A percentile compares a stretch with the other conserved stretches of the same genome.
Conservation (phyloP, 768 basidiomycete genomes). For the Pholiota microspora region DNA sequence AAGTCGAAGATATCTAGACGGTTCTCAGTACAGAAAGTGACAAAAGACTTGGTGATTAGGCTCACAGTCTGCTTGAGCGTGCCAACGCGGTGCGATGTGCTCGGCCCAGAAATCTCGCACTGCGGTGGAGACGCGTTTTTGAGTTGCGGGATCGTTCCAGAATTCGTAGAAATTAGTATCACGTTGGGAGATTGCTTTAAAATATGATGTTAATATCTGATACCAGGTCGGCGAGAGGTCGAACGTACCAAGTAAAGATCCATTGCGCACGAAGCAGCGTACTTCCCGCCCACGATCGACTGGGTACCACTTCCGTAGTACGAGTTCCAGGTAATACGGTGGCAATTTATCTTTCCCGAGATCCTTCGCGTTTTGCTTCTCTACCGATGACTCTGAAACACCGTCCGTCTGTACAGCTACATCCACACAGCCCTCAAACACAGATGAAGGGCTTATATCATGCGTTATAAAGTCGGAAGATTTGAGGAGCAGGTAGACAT, state of each 20-base stretch:
- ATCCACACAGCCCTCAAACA: constrained; percentile 65
- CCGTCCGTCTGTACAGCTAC: too few relatives aligned
- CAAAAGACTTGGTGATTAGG: too few relatives aligned
- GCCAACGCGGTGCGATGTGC: constrained; percentile 62
- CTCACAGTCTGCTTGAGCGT: constrained; percentile 63
- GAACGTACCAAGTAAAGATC: constrained; percentile 65
- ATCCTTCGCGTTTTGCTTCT: background rate
- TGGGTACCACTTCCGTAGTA: constrained; percentile 88
- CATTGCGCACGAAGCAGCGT: constrained; percentile 83
- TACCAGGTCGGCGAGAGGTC: too few relatives aligned
- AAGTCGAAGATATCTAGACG: constrained; percentile 84
- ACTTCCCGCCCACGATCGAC: constrained; percentile 84
- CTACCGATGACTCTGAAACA: too few relatives aligned
- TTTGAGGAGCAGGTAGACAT: constrained; percentile 90
- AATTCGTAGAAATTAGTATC: constrained; percentile 90
- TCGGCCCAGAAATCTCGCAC: constrained; percentile 66
- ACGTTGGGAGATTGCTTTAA: constrained; percentile 70
- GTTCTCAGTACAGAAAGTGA: too few relatives aligned
- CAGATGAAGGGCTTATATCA: constrained; percentile 56
- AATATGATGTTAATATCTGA: too few relatives aligned
- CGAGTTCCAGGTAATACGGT: constrained; percentile 72
- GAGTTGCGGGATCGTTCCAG: constrained; percentile 61
- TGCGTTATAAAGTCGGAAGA: constrained; percentile 89
- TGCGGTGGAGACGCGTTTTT: constrained; percentile 46
- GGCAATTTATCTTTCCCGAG: background rate